A percentile compares a stretch with the other conserved stretches of the same genome.
phyloP scores from a whole-genome alignment of 1,284 basidiomycete species.

The Ceratobasidium sp. region DNA sequence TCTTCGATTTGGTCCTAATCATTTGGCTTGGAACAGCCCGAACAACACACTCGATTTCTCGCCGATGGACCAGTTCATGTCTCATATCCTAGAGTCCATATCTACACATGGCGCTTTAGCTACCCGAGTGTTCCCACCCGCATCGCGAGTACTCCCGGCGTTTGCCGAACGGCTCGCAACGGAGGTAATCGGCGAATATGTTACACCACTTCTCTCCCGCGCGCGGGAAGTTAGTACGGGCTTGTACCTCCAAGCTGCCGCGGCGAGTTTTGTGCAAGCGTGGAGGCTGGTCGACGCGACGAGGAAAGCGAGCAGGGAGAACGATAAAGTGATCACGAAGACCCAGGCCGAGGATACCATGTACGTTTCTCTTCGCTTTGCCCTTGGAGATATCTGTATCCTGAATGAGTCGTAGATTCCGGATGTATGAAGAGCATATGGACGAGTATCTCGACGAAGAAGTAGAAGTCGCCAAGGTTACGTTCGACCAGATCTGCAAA shows the following conservation, averaged over 20 bases:
- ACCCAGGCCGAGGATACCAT: conserved; percentile 82
- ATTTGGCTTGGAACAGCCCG: conserved; percentile 57
- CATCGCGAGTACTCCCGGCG: conserved; percentile 76
- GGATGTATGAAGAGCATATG: conserved; percentile 95
- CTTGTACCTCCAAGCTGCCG: conserved; percentile 85
- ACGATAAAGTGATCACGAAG: conserved; percentile 53
- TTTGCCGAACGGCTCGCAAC: conserved; percentile 82
- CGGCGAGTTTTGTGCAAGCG: conserved; percentile 89
- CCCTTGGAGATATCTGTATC: conserved; percentile 37
- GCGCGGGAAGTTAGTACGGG: conserved; percentile 81
- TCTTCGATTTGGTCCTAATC: conserved; percentile 29
- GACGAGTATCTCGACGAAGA: conserved; percentile 97
- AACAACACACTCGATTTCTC: conserved; percentile 77
- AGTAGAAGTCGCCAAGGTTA: conserved; percentile 81
- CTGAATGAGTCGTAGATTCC: conserved; percentile 69
- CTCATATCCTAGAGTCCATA: conserved; percentile 73
- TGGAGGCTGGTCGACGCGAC: conserved; percentile 84
- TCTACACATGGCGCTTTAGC: conserved; percentile 82
- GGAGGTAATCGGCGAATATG: conserved; percentile 91
- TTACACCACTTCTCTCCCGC: conserved; percentile 79
- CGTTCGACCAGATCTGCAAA: conserved; percentile 81
- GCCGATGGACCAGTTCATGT: conserved; percentile 93
- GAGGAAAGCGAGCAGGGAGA: conserved; percentile 21
- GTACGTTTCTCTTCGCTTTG: conserved; percentile 61
- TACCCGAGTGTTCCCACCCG: conserved; percentile 85